Conservation (phyloP, 805 yeast species). For the Saccharomyces kudriavzevii region DNA sequence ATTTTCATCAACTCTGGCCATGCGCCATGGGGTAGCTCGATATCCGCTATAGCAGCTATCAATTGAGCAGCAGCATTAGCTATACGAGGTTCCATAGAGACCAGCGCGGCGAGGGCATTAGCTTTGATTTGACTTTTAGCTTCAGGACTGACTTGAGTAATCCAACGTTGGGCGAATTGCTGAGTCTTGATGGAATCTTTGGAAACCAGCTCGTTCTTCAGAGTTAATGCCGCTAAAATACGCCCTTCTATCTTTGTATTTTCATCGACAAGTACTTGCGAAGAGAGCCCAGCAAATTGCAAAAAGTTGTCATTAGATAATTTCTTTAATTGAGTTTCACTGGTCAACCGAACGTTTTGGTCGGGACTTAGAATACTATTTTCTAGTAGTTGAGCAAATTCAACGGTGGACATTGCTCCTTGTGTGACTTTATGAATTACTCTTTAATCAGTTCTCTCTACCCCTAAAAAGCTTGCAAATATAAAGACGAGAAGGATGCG, state of each 20-base stretch:
- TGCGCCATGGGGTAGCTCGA: constrained; percentile 78
- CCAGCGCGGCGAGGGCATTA: constrained; percentile 52
- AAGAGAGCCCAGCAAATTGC: constrained; percentile 60
- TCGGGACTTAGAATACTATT: constrained; percentile 68
- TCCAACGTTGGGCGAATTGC: constrained; percentile 69
- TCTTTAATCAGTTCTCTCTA: neutral
- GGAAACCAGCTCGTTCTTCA: constrained; percentile 82
- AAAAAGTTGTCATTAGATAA: constrained; percentile 71
- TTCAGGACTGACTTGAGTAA: constrained; percentile 41
- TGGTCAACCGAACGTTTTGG: constrained; percentile 58
- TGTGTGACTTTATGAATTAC: neutral
- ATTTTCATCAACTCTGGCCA: constrained; percentile 84
- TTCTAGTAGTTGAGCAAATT: constrained; percentile 65
- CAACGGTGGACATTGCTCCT: constrained; percentile 29
- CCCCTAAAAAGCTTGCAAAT: neutral
- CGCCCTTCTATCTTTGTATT: constrained; percentile 68
- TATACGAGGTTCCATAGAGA: constrained; percentile 62
- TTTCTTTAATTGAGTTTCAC: constrained; percentile 66
- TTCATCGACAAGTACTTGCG: constrained; percentile 62
- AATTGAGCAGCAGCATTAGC: constrained; percentile 87
- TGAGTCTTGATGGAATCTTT: constrained; percentile 57
- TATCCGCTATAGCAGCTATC: constrained; percentile 94
- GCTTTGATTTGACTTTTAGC: constrained; percentile 60
- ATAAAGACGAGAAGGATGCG: neutral
- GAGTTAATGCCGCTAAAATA: constrained; percentile 80